phyloP scores from a whole-genome alignment of 352 stramenopile genomes.

The Globisporangium apiculatum region DNA sequence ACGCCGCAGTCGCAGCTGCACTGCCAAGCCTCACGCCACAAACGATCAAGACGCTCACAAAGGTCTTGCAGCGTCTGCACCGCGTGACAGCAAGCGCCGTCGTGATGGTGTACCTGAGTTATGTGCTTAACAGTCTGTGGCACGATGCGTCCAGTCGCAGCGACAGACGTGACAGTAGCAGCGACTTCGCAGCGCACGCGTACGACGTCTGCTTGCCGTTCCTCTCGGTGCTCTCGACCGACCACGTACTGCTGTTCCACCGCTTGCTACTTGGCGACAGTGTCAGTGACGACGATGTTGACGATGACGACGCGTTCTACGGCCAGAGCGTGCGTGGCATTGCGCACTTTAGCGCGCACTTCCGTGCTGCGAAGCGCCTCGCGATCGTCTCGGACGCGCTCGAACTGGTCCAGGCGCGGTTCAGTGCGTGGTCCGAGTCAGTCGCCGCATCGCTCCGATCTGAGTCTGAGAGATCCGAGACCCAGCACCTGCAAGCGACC shows the following conservation, averaged over 20 bases:
- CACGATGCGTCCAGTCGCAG: slow-evolving; percentile 18
- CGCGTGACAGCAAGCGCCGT: slow-evolving; percentile 49
- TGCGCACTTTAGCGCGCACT: slow-evolving; percentile 25
- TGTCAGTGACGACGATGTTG: slow-evolving; percentile 3
- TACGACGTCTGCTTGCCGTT: slow-evolving; percentile 65
- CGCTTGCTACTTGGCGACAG: slow-evolving; percentile 32
- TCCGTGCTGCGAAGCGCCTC: slow-evolving; percentile 39
- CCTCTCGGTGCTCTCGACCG: slow-evolving; percentile 49
- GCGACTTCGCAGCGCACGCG: slow-evolving; percentile 49
- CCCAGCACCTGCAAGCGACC: not conserved
- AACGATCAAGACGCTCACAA: slow-evolving; percentile 66
- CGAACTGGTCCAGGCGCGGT: slow-evolving; percentile 33
- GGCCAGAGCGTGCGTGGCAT: slow-evolving; percentile 28
- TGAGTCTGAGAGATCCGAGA: slow-evolving; percentile 15
- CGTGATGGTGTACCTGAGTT: slow-evolving; percentile 62
- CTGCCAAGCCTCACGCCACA: slow-evolving; percentile 44
- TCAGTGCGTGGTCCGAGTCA: slow-evolving; percentile 23
- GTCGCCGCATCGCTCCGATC: too few species aligned
- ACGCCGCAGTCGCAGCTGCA: slow-evolving; percentile 35
- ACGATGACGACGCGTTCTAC: slow-evolving; percentile 45
- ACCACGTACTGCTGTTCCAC: slow-evolving; percentile 65
- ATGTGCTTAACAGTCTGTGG: slow-evolving; percentile 39
- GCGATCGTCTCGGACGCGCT: slow-evolving; percentile 43
- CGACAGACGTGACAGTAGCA: slow-evolving; percentile 6
- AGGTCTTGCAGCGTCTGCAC: slow-evolving; percentile 66